phyloP scores from a whole-genome alignment of 345 rosid species.

The Salix brachista region DNA sequence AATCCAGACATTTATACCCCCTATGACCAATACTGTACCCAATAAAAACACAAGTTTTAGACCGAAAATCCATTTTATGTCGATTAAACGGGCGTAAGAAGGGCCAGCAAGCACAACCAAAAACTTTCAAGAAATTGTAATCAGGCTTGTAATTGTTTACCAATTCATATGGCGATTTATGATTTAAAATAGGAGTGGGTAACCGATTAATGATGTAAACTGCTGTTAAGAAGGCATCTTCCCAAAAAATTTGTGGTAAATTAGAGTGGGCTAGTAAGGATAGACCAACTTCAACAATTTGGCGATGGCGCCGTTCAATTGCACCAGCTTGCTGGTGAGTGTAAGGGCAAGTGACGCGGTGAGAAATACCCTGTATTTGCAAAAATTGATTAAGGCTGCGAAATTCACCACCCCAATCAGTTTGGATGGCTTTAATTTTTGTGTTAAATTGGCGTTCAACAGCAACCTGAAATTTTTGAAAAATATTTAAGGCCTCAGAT shows the following conservation, averaged over 20 bases:
- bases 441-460: not conserved
- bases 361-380: not conserved
- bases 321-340: not conserved
- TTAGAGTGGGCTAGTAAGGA: not conserved
- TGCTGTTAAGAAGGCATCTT: fast-evolving
- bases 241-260: not conserved
- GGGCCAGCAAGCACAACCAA: not conserved
- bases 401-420: not conserved
- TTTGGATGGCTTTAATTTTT: too few species aligned
- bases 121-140: fast-evolving
- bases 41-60: too few species aligned
- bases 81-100: too few species aligned
- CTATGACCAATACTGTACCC: not conserved
- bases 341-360: not conserved
- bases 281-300: too few species aligned
- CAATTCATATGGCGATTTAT: not conserved
- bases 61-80: too few species aligned
- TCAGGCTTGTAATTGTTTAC: not conserved
- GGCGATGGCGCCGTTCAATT: fast-evolving
- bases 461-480: not conserved
- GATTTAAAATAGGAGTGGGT: fast-evolving
- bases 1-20: not conserved
- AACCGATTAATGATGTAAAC: too few species aligned
- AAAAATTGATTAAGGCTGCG: too few species aligned
- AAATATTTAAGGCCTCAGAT: too few species aligned